phyloP scores from a whole-genome alignment of 2,329 filamentous ascomycete species.

The Colletotrichum neosansevieriae region DNA sequence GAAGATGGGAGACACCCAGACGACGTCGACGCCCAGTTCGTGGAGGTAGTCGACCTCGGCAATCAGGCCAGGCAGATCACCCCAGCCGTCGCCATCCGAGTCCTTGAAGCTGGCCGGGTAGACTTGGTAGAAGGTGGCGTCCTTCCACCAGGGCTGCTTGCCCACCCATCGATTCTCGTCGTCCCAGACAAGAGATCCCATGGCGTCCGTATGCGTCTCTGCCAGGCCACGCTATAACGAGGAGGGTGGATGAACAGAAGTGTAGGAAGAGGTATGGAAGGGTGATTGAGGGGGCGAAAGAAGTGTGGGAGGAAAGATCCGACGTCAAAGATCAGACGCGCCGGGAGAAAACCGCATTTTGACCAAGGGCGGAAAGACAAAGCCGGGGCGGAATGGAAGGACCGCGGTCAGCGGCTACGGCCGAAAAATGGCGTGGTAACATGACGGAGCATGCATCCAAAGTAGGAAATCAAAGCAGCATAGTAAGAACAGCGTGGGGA shows the following conservation, averaged over 20 bases:
- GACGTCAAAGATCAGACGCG: conserved; percentile 12
- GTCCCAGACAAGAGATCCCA: conserved; percentile 51
- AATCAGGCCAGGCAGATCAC: conserved; percentile 74
- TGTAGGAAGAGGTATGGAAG: background rate
- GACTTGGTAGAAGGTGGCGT: conserved; percentile 62
- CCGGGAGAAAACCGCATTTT: conserved; percentile 31
- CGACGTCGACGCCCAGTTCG: conserved; percentile 70
- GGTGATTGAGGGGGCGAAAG: background rate
- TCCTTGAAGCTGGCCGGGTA: conserved; percentile 71
- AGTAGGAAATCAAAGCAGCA: conserved; percentile 1
- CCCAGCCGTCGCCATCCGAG: conserved; percentile 71
- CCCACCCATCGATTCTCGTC: conserved; percentile 47
- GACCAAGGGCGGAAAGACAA: conserved; percentile 8
- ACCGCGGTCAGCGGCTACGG: conserved; percentile 24
- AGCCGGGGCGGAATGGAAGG: conserved; percentile 6
- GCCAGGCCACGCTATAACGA: background rate
- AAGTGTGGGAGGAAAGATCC: conserved; percentile 9
- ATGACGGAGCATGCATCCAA: conserved; percentile 19
- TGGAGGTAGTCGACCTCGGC: conserved; percentile 74
- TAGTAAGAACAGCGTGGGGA: background rate
- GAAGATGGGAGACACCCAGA: conserved; percentile 68
- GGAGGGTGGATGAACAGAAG: background rate
- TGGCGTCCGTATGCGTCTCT: conserved; percentile 36
- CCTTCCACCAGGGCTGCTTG: conserved; percentile 60
- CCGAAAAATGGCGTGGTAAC: conserved; percentile 26